Evolutionary conservation across 2,329 filamentous ascomycete genomes (phyloP).

Genomic region (Blumeria graminis): DNA sequence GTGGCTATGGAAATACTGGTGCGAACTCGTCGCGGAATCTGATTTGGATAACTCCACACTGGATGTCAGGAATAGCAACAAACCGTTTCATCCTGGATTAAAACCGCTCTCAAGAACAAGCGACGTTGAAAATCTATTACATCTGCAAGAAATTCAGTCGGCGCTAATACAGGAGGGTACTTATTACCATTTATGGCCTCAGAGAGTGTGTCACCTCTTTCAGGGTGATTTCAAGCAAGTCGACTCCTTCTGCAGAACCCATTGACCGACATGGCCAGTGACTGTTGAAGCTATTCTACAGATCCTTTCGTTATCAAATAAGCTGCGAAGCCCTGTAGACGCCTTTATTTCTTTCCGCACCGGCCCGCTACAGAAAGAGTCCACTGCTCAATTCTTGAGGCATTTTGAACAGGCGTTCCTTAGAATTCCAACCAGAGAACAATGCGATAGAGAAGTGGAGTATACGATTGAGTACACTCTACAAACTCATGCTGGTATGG

Average conservation of each 20-base stretch:
- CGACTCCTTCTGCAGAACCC: not conserved
- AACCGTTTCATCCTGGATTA: not conserved
- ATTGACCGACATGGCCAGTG: not conserved
- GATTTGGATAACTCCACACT: not conserved
- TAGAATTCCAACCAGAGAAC: not conserved
- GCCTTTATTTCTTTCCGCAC: not conserved
- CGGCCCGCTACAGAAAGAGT: not conserved
- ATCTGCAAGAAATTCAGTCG: not conserved
- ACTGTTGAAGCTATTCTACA: not conserved
- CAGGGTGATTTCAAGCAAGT: not conserved
- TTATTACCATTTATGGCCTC: not conserved
- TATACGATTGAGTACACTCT: not conserved
- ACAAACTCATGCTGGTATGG: not conserved
- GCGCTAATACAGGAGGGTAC: not conserved
- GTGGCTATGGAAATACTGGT: not conserved
- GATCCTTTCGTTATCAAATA: not conserved
- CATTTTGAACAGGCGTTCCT: conserved; percentile 1
- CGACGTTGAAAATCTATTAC: not conserved
- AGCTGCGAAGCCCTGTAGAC: not conserved
- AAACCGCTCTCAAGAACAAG: not conserved
- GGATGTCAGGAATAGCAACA: not conserved
- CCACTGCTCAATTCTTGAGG: not conserved
- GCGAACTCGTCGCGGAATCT: not conserved
- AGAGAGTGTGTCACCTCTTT: not conserved
- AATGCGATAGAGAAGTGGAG: not conserved